Conservation (phyloP, 495 filamentous ascomycete species). For the Penicillium paradoxum region DNA sequence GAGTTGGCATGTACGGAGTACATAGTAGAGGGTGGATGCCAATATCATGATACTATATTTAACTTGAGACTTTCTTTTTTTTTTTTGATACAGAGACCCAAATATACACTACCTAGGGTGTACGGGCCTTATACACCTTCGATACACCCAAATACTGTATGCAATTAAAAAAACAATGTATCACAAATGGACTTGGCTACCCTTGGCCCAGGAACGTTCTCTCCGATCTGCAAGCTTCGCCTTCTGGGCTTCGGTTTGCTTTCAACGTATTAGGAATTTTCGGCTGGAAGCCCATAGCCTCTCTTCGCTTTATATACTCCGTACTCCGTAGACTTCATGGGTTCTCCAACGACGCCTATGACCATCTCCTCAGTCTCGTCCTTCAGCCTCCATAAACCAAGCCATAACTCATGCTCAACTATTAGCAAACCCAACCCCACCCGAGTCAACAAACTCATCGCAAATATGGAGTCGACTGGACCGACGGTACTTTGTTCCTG, state of each 20-base stretch:
- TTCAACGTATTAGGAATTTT: too few relatives aligned
- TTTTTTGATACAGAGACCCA: background rate
- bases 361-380: background rate
- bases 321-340: background rate
- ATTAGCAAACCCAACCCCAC: too few relatives aligned
- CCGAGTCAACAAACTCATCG: background rate
- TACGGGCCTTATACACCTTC: background rate
- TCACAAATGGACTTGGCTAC: background rate
- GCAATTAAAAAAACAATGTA: background rate
- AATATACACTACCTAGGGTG: background rate
- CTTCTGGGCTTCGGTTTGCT: background rate
- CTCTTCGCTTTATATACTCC: background rate
- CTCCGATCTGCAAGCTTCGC: background rate
- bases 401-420: background rate
- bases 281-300: too few relatives aligned
- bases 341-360: background rate
- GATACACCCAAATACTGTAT: background rate
- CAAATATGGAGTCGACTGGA: background rate
- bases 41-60: slow-evolving; percentile 2
- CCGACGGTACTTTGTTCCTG: background rate
- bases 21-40: slow-evolving; percentile 1
- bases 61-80: background rate
- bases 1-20: background rate
- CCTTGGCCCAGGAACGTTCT: background rate
- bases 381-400: background rate